Evolutionary conservation across 2,329 filamentous ascomycete genomes (phyloP).

Genomic region (Samsoniella hepiali): DNA sequence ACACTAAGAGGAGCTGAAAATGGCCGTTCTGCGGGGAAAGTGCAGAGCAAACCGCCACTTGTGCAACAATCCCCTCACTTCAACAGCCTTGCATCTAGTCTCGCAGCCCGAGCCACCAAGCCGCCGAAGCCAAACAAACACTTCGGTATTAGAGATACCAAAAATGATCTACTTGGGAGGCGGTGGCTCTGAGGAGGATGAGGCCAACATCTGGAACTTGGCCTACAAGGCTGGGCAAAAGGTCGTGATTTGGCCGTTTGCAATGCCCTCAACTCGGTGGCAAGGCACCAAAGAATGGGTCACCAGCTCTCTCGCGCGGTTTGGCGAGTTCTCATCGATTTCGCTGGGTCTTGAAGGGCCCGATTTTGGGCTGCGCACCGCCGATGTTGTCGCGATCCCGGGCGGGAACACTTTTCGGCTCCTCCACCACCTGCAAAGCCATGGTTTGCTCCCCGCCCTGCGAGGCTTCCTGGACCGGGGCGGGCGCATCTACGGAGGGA

Average conservation of each 20-base stretch:
- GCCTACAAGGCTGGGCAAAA: conserved; percentile 4
- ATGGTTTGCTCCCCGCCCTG: conserved; percentile 5
- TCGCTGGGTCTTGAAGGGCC: neutral
- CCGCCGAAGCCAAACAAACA: neutral
- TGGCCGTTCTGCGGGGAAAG: neutral
- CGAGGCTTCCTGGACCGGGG: neutral
- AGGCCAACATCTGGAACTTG: conserved; percentile 1
- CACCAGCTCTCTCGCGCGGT: neutral
- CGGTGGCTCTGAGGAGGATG: neutral
- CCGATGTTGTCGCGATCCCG: conserved; percentile 11
- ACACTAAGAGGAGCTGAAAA: neutral
- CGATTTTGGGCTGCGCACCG: conserved; percentile 9
- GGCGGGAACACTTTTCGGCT: conserved; percentile 16
- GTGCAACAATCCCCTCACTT: neutral
- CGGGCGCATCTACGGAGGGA: conserved; percentile 2
- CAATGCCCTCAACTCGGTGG: neutral
- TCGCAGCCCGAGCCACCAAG: neutral
- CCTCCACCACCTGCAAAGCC: conserved; percentile 4
- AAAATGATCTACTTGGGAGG: conserved; percentile 10
- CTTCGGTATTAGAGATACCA: neutral
- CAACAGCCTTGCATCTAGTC: neutral
- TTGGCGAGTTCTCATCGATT: neutral
- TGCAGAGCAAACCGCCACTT: neutral
- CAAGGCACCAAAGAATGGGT: neutral
- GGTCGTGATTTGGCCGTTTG: conserved; percentile 8